Percentiles rank a stretch among this genome's conserved stretches.
These are phyloP conservation scores for Neurospora sublineolata DNA, from an alignment of 495 filamentous ascomycete genomes.

Conservation along the genomic window DNA sequence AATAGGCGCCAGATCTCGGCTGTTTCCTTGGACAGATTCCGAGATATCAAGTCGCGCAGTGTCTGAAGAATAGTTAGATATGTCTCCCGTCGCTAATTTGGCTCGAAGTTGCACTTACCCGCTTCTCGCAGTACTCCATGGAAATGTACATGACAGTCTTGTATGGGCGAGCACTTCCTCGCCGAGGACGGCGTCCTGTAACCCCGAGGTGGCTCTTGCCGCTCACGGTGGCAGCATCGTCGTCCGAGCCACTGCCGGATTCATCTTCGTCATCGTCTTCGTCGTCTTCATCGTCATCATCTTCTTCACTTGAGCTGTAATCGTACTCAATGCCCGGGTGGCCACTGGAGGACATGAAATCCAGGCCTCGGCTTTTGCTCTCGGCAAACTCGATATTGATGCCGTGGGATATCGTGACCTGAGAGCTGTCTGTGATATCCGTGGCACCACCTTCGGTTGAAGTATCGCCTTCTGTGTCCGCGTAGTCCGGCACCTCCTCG, in stretches of 20 bases:
- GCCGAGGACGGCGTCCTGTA: slow-evolving; percentile 11
- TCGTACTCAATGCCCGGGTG: slow-evolving; percentile 73
- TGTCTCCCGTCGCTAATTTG: neutral
- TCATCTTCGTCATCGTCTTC: slow-evolving; percentile 23
- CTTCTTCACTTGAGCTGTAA: slow-evolving; percentile 54
- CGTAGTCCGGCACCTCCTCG: slow-evolving; percentile 52
- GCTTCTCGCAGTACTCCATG: slow-evolving; percentile 96
- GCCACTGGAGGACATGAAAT: slow-evolving; percentile 85
- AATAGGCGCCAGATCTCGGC: slow-evolving; percentile 83
- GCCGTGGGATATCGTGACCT: slow-evolving; percentile 15
- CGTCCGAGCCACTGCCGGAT: slow-evolving; percentile 5
- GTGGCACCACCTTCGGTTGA: slow-evolving; percentile 43
- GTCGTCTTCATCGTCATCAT: slow-evolving; percentile 28
- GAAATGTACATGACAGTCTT: slow-evolving; percentile 39
- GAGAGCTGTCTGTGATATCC: slow-evolving; percentile 10
- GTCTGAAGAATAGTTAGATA: slow-evolving; percentile 40
- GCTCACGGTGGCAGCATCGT: slow-evolving; percentile 11
- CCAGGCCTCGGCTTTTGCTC: slow-evolving; percentile 69
- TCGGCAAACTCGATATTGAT: slow-evolving; percentile 50
- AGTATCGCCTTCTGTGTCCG: slow-evolving; percentile 44
- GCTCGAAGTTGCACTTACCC: slow-evolving; percentile 38
- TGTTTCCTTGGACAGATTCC: slow-evolving; percentile 56
- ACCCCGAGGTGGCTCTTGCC: slow-evolving; percentile 8
- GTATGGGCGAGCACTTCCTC: slow-evolving; percentile 24
- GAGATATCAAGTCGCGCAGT: slow-evolving; percentile 77